Evolutionary conservation across 2,329 filamentous ascomycete species (phyloP), one percentile per base, ranked within the genome.

Genomic region (Endocalyx cinctus): DNA sequence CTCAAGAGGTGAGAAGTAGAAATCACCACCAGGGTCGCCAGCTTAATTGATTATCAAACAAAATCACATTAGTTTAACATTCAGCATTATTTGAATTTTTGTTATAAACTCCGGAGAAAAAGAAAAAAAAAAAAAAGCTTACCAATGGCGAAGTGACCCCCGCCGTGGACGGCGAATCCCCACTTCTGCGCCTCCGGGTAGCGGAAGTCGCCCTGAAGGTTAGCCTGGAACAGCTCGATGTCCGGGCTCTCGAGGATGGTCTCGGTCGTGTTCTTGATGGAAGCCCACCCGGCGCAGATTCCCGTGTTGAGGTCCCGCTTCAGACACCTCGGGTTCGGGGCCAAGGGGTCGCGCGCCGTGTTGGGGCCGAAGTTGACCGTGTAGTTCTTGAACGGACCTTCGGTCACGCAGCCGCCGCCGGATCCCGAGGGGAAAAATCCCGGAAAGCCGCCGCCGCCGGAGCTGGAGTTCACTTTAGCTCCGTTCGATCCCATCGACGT

Each of bases 331-430:
- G 64, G 64, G 38, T 67, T 63, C 34, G 63, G 59, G 20, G 45
- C 50, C 10, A 62, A 49, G 4, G 57, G 43, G 35, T 57, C 37
- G 6, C 29, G 4, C 12, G 46, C 46, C 28, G 49, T 48, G 30
- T 58, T 52, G 6, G 63, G 60, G 0, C 64, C 63, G 27, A 67
- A 47, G 41, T 60, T 62, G 13, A 64, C 55, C 1, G 50, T 57
- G 45, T 62, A 59, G 46, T 62, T 60, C 17, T 48, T 45, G 13
- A 74, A 63, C 1, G 72, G 72, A 0, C 70, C 70, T 2, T 49
- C 54, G 6, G 50, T 52, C 0, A 77, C 57, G 47, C 72, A 77
- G 2, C 74, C 74, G 25, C 74, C 74, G 11, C 74, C 74, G 0
- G 59, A 56, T 10, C 69, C 72, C 0, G 65, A 58, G 0, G 65